phyloP scores from a whole-genome alignment of 1,284 basidiomycete genomes.

The Uromyces viciae-fabae region DNA sequence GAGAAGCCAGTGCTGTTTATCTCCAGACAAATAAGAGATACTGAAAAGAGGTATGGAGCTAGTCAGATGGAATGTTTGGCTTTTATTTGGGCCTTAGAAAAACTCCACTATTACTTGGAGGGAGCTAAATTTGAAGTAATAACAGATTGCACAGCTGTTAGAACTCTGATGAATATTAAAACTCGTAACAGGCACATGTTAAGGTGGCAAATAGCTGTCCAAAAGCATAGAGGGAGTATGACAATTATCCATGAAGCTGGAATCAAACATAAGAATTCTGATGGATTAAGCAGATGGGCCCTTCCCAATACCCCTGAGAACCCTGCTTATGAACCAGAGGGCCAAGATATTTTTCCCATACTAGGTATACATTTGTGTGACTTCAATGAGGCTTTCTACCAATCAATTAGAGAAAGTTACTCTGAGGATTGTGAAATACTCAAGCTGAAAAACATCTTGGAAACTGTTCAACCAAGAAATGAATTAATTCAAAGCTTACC shows the following conservation, averaged over 20 bases:
- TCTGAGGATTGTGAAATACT: too few relatives aligned
- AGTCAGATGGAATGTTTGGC: conserved; percentile 9
- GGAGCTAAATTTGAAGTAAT: neutral
- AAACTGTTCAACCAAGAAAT: too few relatives aligned
- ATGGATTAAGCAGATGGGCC: conserved; percentile 3
- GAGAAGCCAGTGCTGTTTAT: conserved; percentile 1
- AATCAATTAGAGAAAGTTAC: neutral
- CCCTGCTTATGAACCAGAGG: conserved; percentile 2
- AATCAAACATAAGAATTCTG: conserved; percentile 4
- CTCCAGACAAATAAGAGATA: neutral
- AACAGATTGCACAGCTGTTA: neutral
- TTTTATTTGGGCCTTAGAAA: neutral
- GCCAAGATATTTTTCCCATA: neutral
- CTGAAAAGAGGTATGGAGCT: conserved; percentile 8
- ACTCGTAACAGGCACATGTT: conserved; percentile 20
- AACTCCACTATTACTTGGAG: conserved; percentile 17
- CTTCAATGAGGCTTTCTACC: neutral
- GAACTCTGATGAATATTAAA: conserved; percentile 13
- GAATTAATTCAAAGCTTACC: neutral
- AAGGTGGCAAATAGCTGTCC: neutral
- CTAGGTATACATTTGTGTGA: neutral
- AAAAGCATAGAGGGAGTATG: conserved; percentile 31
- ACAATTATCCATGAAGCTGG: conserved; percentile 19
- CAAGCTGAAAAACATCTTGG: too few relatives aligned
- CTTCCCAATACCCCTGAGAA: conserved; percentile 19